Conservation (phyloP, 495 filamentous ascomycete genomes). For the Aspergillus mulundensis region DNA sequence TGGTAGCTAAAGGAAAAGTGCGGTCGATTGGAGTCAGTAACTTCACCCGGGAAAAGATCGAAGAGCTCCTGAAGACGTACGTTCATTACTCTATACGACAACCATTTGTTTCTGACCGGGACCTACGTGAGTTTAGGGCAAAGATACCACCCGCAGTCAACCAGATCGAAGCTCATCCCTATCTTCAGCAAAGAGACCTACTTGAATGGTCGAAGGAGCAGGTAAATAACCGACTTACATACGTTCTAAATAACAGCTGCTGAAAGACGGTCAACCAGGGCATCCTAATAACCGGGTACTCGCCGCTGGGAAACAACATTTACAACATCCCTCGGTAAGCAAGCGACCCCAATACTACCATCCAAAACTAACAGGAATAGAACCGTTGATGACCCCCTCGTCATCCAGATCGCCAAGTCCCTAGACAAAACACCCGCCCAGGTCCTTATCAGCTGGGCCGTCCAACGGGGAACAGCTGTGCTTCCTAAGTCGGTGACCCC, state of each 20-base stretch:
- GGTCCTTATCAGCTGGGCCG: constrained; percentile 69
- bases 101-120: no score
- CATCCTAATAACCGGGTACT: constrained; percentile 43
- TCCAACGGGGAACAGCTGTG: constrained; percentile 62
- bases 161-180: constrained; percentile 78
- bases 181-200: constrained; percentile 64
- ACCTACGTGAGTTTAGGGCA: constrained; percentile 23
- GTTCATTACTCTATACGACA: not conserved
- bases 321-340: constrained; percentile 28
- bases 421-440: constrained; percentile 64
- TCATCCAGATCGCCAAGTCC: constrained; percentile 54
- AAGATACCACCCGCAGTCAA: constrained; percentile 61
- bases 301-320: constrained; percentile 45
- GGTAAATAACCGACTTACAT: not conserved
- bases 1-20: constrained; percentile 60
- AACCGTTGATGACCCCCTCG: constrained; percentile 48
- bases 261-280: constrained; percentile 14
- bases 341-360: not conserved
- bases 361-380: not conserved
- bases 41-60: constrained; percentile 57
- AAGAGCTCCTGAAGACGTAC: constrained; percentile 53
- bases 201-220: constrained; percentile 27
- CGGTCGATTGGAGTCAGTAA: constrained; percentile 76
- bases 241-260: not conserved
- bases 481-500: constrained; percentile 53